These are phyloP conservation scores for Ophiocordyceps unilateralis DNA, from an alignment of 2,329 filamentous ascomycete genomes.

Conservation along the genomic window DNA sequence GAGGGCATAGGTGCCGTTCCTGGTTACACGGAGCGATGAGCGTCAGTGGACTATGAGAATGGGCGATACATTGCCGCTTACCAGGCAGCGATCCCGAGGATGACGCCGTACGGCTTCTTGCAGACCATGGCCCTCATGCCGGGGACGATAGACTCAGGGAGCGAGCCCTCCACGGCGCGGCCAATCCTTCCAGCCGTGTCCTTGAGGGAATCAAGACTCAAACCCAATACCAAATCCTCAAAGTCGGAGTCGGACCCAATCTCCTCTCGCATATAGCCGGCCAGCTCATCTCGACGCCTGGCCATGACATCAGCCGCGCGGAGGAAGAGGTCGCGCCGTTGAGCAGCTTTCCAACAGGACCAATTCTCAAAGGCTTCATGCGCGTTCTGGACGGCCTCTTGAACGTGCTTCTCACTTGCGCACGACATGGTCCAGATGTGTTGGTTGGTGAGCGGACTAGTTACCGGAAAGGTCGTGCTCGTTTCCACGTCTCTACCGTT, in stretches of 20 bases:
- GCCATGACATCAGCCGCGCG: conserved; percentile 50
- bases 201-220: conserved; percentile 19
- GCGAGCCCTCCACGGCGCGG: conserved; percentile 17
- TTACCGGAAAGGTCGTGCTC: conserved; percentile 14
- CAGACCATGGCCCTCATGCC: conserved; percentile 39
- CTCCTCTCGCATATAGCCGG: conserved; percentile 37
- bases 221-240: conserved; percentile 21
- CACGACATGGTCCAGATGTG: neutral
- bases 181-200: conserved; percentile 26
- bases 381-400: conserved; percentile 34
- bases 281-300: conserved; percentile 40
- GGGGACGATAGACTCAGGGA: conserved; percentile 15
- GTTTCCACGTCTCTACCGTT: conserved; percentile 26
- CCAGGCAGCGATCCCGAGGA: conserved; percentile 70
- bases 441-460: neutral
- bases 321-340: conserved; percentile 52
- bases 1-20: conserved; percentile 41
- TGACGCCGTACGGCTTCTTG: conserved; percentile 63
- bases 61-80: conserved; percentile 18
- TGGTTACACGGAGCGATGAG: too few species aligned
- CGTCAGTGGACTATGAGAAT: too few species aligned
- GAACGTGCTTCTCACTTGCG: conserved; percentile 24
- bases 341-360: conserved; percentile 40
- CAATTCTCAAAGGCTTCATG: conserved; percentile 53
- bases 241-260: conserved; percentile 22